Conservation (phyloP, 1,284 basidiomycete genomes). For the Cerrena zonata region DNA sequence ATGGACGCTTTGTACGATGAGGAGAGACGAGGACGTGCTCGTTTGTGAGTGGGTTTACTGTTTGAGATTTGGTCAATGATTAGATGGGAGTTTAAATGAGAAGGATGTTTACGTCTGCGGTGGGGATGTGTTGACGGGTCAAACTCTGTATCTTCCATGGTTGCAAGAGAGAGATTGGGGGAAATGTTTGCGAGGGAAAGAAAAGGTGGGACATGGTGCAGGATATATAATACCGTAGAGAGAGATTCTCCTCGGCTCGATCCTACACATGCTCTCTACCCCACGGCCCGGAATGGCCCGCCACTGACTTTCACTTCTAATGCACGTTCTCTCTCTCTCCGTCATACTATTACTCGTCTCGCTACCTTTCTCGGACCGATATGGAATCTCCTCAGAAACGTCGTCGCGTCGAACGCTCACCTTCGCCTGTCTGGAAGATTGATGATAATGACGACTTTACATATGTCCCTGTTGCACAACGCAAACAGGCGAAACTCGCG, state of each 20-base stretch:
- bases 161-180: not conserved
- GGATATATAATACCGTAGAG: too few species aligned
- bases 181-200: not conserved
- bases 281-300: too few species aligned
- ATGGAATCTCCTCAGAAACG: slow-evolving; percentile 23
- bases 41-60: slow-evolving; percentile 73
- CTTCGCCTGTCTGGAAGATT: slow-evolving; percentile 58
- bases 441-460: slow-evolving; percentile 63
- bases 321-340: too few species aligned
- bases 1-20: slow-evolving; percentile 77
- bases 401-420: slow-evolving; percentile 41
- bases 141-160: slow-evolving; percentile 45
- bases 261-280: not conserved
- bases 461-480: slow-evolving; percentile 85
- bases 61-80: slow-evolving; percentile 17
- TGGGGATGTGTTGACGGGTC: slow-evolving; percentile 67
- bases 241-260: too few species aligned
- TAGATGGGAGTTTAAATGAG: not conserved
- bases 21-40: slow-evolving; percentile 82
- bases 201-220: not conserved
- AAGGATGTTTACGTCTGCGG: slow-evolving; percentile 55
- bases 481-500: slow-evolving; percentile 75
- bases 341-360: not conserved
- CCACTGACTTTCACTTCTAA: too few species aligned
- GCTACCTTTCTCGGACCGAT: not conserved